These are phyloP conservation scores for Lophiotrema nucula DNA, from an alignment of 495 filamentous ascomycete species.

Conservation along the genomic window DNA sequence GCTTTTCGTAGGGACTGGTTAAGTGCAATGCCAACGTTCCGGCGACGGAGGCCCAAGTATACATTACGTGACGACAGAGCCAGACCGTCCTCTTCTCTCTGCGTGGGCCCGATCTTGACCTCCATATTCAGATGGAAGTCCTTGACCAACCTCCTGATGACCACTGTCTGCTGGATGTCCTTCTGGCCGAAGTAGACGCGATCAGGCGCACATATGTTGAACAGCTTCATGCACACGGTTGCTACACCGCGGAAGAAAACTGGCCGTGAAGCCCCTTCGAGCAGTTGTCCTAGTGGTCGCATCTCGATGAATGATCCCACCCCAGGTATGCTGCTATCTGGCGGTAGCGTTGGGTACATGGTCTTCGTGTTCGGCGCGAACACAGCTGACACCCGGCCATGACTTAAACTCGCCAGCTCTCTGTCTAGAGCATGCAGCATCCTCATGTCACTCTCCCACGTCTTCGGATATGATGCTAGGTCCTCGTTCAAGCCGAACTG, in stretches of 20 bases:
- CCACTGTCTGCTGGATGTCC: constrained; percentile 91
- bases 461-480: constrained; percentile 83
- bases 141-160: constrained; percentile 80
- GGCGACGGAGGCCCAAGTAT: constrained; percentile 75
- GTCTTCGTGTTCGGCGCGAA: constrained; percentile 79
- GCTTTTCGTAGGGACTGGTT: constrained; percentile 65
- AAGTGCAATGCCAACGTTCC: constrained; percentile 69
- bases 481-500: constrained; percentile 94
- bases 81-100: constrained; percentile 77
- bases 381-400: constrained; percentile 72
- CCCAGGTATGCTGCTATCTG: constrained; percentile 65
- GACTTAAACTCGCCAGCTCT: constrained; percentile 56
- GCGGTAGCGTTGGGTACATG: constrained; percentile 85
- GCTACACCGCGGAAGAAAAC: constrained; percentile 97
- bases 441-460: constrained; percentile 72
- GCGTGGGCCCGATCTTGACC: constrained; percentile 69
- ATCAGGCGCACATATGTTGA: constrained; percentile 86
- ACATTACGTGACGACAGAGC: constrained; percentile 95
- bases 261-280: constrained; percentile 84
- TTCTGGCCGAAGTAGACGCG: constrained; percentile 97
- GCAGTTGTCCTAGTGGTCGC: constrained; percentile 71
- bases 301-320: constrained; percentile 92
- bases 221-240: constrained; percentile 95
- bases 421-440: constrained; percentile 66
- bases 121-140: constrained; percentile 84